Base-by-base conservation (phyloP, 768 basidiomycete species). In the Termitomyces sp. region DNA sequence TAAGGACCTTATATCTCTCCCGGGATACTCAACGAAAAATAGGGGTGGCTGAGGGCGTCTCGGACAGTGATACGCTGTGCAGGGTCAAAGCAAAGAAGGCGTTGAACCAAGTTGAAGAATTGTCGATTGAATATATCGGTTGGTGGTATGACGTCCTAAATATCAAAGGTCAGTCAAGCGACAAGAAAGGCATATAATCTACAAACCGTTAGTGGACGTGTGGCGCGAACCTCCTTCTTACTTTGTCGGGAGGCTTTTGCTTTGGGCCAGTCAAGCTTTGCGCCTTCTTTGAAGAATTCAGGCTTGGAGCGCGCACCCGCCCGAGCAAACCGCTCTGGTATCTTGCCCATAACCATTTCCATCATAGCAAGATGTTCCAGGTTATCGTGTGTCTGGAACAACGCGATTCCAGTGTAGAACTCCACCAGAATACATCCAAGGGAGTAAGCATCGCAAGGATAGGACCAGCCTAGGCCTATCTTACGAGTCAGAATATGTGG, bases 371-470 rank as follows among this genome's bases (percentile, higher is more conserved):
- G 84, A 72, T 99, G 97, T 70, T 99, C 97, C 9, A 98, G 82
- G 69, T 99, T 98, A 73, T 98, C 96, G 66, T 98, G 97, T 0
- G 97, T 98, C 72, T 99, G 97, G 74, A 97, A 99, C n/a, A 99
- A 81, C 8, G 97, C 97, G 34, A 94, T 85, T 27, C 97, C 97
- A 17, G 97, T 99, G 75, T 85, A 96, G 70, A 99, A 98, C 70
- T 99, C 97, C 56, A 99, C 95, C 25, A 99, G 83, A 63, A 99
- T 99, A 73, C 97, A 99, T 7, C 97, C 97, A 50, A 99, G 81
- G 17, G 97, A 99, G 73, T 97, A 99, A 32, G 94, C 92, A 73
- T 99, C 97, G 72, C 97, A 98, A 2, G 97, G 94, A 71, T 87
- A 98, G 43, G 93, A 95, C 97, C 97, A 99, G 52, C 95, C 94